Evolutionary conservation across 2,329 filamentous ascomycete species (phyloP), one percentile per base, ranked within the genome.

Genomic region (Berkeleyomyces rouxiae): DNA sequence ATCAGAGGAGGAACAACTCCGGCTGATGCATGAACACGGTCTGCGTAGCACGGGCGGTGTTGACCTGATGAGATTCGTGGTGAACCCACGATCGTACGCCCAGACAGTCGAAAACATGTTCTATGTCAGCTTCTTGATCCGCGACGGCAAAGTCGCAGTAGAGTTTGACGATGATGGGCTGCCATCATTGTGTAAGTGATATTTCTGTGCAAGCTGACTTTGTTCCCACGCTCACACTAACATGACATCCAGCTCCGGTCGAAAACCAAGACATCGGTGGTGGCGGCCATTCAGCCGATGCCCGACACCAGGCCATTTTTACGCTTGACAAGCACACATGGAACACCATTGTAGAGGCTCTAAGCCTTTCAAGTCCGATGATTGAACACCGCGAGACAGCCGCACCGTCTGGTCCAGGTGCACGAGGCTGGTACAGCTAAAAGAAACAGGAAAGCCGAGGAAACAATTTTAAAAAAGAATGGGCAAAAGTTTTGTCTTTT

Each of bases 101-200:
- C 93, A 99, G 73, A 96, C 90, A 0, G 85, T 99, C 5, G 93
- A 99, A 71, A 99, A 99, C 69, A 78, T 99, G 68, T 99, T 99
- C 73, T 97, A 97, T 71, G 82, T 96, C 68, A 95, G 89, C 71
- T 99, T 99, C 70, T 75, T 99, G 65, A 90, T 97, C 65, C 84
- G 88, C 64, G 93, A 99, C 73, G 90, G 90, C 9, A 83, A 81
- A 65, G 82, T 90, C 4, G 83, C 82, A 42, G 79, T 99, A n/a
- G 78, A 82, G 2, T 80, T 83, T 63, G 91, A 96, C 69, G 79
- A 83, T 10, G 75, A 86, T 65, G 84, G 81, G 1, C 75, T 96
- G 49, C 91, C 91, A n/a, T 83, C 89, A 31, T 73, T 97, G 58
- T 78, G 90, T 95, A 78, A 77, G 87, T 79, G 1, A 7, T 57